Evolutionary conservation across 768 basidiomycete genomes (phyloP), one percentile per base, ranked within the genome.

Genomic region (Tremella fuciformis): DNA sequence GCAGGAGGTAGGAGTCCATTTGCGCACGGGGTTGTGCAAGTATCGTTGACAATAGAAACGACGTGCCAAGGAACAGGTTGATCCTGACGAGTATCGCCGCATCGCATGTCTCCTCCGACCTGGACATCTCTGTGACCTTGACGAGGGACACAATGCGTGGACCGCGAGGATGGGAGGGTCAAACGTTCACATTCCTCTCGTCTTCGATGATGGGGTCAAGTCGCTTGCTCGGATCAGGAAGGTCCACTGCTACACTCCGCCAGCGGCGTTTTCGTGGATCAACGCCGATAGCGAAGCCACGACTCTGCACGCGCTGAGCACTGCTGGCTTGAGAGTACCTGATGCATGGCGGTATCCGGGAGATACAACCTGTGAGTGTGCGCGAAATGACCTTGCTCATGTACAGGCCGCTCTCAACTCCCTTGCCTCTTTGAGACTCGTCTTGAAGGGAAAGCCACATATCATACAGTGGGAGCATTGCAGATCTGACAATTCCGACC

Each of bases 121-220:
- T 3, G 49, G 49, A 22, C 49, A 50, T 29, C 8, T 8, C 19
- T 50, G 49, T 21, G 16, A 3, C 4, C 15, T 29, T 8, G n/a
- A 16, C 3, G 25, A n/a, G 8, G 15, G n/a, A n/a, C 21, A 6
- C 6, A 24, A 6, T 4, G 25, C 3, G 8, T 29, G 25, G 16
- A 21, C 3, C 8, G 8, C 4, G 15, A 6, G 15, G 8, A n/a
- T 16, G 16, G 55, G 29, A 21, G 51, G 57, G 1, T 55, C 18
- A 48, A 65, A 65, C 40, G 34, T 22, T 1, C 60, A 62, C 51
- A 13, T 65, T 9, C 37, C 41, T n/a, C 19, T 65, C 15, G 13
- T 38, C 1, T 62, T 65, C 44, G 57, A 58, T 25, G 60, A 56
- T 54, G 64, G 58, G n/a, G 19, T 40, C 13, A 46, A 59, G 26